Evolutionary conservation across 2,329 filamentous ascomycete genomes (phyloP), one percentile per base, ranked within the genome.

Genomic region (Hymenoscyphus repandus): DNA sequence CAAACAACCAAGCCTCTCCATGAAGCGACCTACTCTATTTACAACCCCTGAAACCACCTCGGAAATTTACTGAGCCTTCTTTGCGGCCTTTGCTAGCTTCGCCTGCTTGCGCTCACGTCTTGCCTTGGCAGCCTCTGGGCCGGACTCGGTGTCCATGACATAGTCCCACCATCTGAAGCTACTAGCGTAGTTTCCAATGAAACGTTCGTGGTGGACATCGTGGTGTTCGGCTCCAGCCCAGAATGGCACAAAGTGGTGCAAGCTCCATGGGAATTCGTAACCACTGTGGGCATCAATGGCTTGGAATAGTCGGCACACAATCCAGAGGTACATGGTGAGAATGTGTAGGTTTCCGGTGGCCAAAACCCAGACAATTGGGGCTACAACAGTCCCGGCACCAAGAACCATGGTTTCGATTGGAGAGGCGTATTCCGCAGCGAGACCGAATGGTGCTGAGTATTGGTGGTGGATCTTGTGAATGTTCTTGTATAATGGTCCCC

Each of bases 141-240:
- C 90, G 58, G 89, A 89, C 78, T 99, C 92, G 55, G 93, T 99
- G 72, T 96, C 91, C 60, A 97, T 79, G 62, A 85, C 70, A 70
- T 87, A 95, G 74, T 99, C 93, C 93, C 93, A 99, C 93, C 93
- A 99, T 70, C 92, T 82, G 83, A 99, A 99, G 77, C 89, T 95
- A 68, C 90, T 96, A 46, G 92, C 78, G 70, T 97, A 99, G 77
- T 99, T 99, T 63, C 93, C 93, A 58, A 99, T 90, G 74, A 99
- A 99, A 69, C 90, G 90, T 77, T 99, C 93, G 74, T 99, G 93
- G 74, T 99, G 93, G 40, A 90, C 76, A 66, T 99, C 93, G 74
- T 99, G 93, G 74, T 97, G 92, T 63, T 95, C 85, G 49, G 93
- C 93, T 56, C 93, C 93, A 49, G 92, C 92, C 93, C 93, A 99